Conservation (phyloP, 129 eudicot species). For the Lonicera japonica region DNA sequence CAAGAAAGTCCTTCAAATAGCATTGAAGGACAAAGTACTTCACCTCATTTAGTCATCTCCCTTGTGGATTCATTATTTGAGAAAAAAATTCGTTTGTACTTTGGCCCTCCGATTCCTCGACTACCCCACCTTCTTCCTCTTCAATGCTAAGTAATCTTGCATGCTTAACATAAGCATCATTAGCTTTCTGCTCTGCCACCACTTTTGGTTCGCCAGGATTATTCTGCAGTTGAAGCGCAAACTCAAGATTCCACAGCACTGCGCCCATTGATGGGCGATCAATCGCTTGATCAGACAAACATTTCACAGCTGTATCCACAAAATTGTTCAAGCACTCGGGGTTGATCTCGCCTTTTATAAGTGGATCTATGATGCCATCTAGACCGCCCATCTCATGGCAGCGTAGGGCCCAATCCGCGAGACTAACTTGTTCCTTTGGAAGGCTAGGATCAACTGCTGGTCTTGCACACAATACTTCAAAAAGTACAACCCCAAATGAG, state of each 20-base stretch:
- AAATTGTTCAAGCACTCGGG: constrained; percentile 36
- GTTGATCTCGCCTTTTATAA: constrained; percentile 30
- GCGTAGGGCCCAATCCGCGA: constrained; percentile 40
- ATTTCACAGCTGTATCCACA: constrained; percentile 31
- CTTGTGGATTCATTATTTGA: constrained; percentile 28
- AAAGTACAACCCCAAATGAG: constrained; percentile 56
- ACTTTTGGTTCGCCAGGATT: constrained; percentile 22
- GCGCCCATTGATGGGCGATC: constrained; percentile 55
- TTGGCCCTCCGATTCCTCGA: not conserved
- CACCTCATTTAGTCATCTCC: constrained; percentile 18
- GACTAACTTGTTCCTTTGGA: constrained; percentile 36
- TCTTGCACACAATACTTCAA: constrained; percentile 55
- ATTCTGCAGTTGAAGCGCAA: constrained; percentile 31
- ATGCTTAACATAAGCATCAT: constrained; percentile 25
- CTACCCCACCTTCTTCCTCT: constrained; percentile 6
- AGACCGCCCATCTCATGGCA: constrained; percentile 23
- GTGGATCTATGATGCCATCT: constrained; percentile 39
- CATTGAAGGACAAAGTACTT: too few species aligned
- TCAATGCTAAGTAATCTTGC: constrained; percentile 18
- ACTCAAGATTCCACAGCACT: constrained; percentile 54
- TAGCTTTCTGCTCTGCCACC: constrained; percentile 19
- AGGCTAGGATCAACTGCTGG: constrained; percentile 27
- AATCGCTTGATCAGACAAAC: constrained; percentile 40
- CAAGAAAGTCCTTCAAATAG: too few species aligned
- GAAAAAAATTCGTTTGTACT: constrained; percentile 25